Evolutionary conservation across 2,329 filamentous ascomycete genomes (phyloP).

Genomic region (Mycosphaerella sp.): DNA sequence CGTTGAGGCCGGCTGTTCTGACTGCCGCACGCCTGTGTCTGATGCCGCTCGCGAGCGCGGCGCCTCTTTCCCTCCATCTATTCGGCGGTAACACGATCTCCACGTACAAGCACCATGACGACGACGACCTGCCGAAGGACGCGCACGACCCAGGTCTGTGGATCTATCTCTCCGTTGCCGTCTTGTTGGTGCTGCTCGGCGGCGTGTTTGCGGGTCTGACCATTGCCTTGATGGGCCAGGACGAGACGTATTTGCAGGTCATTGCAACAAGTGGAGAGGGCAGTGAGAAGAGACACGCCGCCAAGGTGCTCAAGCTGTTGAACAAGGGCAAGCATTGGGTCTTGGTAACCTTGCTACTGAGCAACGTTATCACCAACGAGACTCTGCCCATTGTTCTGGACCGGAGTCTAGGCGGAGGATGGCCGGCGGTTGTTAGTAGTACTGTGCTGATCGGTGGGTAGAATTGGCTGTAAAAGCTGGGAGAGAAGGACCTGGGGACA

Average conservation of each 20-base stretch:
- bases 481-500: not conserved
- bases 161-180: conserved; percentile 73
- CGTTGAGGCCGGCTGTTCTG: conserved; percentile 19
- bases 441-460: conserved; percentile 82
- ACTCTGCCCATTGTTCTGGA: conserved; percentile 93
- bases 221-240: conserved; percentile 74
- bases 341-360: conserved; percentile 82
- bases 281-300: conserved; percentile 79
- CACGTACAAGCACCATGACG: conserved; percentile 15
- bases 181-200: conserved; percentile 75
- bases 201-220: conserved; percentile 94
- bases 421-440: conserved; percentile 88
- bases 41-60: conserved; percentile 22
- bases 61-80: conserved; percentile 6
- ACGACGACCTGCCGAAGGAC: conserved; percentile 27
- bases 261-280: conserved; percentile 79
- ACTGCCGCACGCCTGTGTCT: conserved; percentile 20
- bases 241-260: conserved; percentile 96
- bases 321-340: conserved; percentile 97
- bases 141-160: conserved; percentile 59
- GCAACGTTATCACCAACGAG: conserved; percentile 98
- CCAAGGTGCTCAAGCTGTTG: conserved; percentile 70
- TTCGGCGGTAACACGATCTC: conserved; percentile 10
- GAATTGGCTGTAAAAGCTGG: no score
- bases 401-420: conserved; percentile 85